Evolutionary conservation across 2,329 filamentous ascomycete genomes (phyloP), one percentile per base, ranked within the genome.

Genomic region (Ophiostoma piceae): DNA sequence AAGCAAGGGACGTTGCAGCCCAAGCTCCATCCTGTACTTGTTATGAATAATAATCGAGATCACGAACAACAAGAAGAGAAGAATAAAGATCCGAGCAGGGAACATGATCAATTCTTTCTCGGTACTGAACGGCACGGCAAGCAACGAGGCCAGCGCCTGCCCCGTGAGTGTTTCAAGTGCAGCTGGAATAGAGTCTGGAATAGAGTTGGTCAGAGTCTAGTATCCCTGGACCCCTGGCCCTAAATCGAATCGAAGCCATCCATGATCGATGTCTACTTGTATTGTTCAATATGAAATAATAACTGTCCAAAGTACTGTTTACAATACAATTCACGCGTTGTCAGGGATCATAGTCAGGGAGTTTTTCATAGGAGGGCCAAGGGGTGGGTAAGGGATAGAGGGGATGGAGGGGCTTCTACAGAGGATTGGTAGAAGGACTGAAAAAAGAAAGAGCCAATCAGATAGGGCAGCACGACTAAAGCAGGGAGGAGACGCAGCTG

Each of bases 81-180:
- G 12, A 26, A 26, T 1, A 57, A 26, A 26, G 51, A 57, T 57
- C 8, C n/a, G 22, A 57, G 22, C 51, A 57, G 22, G 51, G 51
- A 57, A n/a, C 47, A 54, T 8, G 47, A n/a, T 19, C 7, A 54
- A 11, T 1, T 29, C 26, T 29, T 29, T 29, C n/a, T 22, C n/a
- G 41, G 41, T 47, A n/a, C 16, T n/a, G 43, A 6, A 16, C 7
- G 2, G 7, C 19, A 47, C 43, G 43, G 43, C 43, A 47, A 47
- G 43, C 43, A 47, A 7, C 16, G 43, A 29, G 26, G 26, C 43
- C 43, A 47, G 51, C 11, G 16, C 51, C 22, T 57, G 51, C 22
- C n/a, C 47, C 22, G 51, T 57, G 51, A 57, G 51, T 57, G 51
- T 57, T 57, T 57, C 51, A 57, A 57, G 51, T 57, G 26, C 16